Conservation (phyloP, 441 rosid genomes). For the Gossypium davidsonii region DNA sequence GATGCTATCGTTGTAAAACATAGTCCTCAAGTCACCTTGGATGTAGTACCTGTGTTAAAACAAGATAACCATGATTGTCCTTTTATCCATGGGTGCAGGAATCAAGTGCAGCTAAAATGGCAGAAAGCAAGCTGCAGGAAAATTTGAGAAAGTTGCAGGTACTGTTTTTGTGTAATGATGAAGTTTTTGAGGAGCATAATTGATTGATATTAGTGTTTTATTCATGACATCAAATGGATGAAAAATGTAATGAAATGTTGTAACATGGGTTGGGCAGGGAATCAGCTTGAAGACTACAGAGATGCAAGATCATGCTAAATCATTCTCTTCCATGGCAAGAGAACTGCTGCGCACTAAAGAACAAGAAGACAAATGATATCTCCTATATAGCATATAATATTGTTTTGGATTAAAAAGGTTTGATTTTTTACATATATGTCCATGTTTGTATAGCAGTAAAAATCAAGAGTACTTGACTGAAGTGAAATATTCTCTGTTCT, state of each 20-base stretch:
- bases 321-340: slow-evolving; percentile 83
- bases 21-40: not conserved
- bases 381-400: slow-evolving; percentile 13
- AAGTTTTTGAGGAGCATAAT: not conserved
- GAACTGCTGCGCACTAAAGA: slow-evolving; percentile 61
- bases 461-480: not conserved
- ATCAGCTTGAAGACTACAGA: slow-evolving; percentile 65
- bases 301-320: slow-evolving; percentile 79
- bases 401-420: not conserved
- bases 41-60: not conserved
- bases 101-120: slow-evolving; percentile 58
- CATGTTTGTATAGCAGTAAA: not conserved
- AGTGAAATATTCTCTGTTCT: not conserved
- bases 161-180: not conserved
- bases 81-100: slow-evolving; percentile 43
- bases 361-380: slow-evolving; percentile 44
- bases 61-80: not conserved
- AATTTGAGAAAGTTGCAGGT: slow-evolving; percentile 75
- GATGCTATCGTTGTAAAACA: not conserved
- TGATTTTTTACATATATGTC: not conserved
- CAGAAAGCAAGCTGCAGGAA: slow-evolving; percentile 81
- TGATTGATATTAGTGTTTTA: not conserved
- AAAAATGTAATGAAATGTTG: not conserved
- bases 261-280: slow-evolving; percentile 39
- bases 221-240: not conserved